A percentile compares a stretch with the other conserved stretches of the same genome.
Conservation (phyloP, 805 yeast species). For the Hanseniaspora mollemarum region DNA sequence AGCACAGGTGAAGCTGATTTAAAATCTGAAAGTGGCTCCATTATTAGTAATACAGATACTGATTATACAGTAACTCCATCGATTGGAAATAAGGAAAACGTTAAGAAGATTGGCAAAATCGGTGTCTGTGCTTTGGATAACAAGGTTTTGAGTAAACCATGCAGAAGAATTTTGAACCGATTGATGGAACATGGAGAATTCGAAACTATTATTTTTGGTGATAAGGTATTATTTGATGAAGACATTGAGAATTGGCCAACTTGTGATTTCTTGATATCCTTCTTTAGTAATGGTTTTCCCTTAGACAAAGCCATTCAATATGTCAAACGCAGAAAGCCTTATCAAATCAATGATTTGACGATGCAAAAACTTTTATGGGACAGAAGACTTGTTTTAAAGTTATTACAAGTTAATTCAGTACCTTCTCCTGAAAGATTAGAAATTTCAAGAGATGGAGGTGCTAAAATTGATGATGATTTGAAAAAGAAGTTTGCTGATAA, state of each 20-base stretch:
- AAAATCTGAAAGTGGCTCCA: not conserved
- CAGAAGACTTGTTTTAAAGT: constrained; percentile 70
- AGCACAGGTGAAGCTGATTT: not conserved
- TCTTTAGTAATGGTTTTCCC: constrained; percentile 94
- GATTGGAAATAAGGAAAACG: constrained; percentile 31
- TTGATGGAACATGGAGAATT: constrained; percentile 88
- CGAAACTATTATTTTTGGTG: constrained; percentile 94
- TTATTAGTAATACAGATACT: constrained; percentile 14
- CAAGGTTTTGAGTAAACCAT: constrained; percentile 90
- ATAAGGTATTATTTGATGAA: constrained; percentile 90
- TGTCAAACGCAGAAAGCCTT: constrained; percentile 82
- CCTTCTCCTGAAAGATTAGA: constrained; percentile 83
- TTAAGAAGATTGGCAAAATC: constrained; percentile 63
- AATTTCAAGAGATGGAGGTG: constrained; percentile 95
- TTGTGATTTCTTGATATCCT: constrained; percentile 86
- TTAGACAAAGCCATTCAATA: constrained; percentile 88
- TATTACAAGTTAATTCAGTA: constrained; percentile 70
- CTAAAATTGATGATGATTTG: constrained; percentile 53
- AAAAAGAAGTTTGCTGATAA: constrained; percentile 45
- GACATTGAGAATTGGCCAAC: constrained; percentile 95
- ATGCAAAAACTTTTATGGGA: constrained; percentile 97
- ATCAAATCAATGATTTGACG: constrained; percentile 71
- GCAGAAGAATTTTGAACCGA: constrained; percentile 77
- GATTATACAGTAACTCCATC: constrained; percentile 14
- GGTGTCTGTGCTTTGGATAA: constrained; percentile 99